phyloP scores from a whole-genome alignment of 192 early-diverging fungal species.

The Coemansia sp. region DNA sequence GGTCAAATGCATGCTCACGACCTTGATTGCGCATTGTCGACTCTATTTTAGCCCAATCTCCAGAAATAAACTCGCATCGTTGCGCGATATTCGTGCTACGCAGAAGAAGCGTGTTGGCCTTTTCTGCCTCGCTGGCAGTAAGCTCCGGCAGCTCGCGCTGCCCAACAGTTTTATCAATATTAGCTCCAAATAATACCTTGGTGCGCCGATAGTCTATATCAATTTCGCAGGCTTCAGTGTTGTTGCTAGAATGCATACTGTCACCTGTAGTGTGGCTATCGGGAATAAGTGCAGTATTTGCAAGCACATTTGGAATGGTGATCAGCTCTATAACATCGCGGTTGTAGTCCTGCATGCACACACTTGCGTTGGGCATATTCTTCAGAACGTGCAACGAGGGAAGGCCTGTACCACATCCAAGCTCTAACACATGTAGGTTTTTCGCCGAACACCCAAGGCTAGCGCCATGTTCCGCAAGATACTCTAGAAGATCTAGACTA shows the following conservation, averaged over 20 bases:
- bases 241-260: slow-evolving; percentile 32
- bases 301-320: slow-evolving; percentile 87
- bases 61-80: slow-evolving; percentile 62
- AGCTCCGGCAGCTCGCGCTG: slow-evolving; percentile 40
- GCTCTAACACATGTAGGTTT: slow-evolving; percentile 49
- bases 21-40: slow-evolving; percentile 45
- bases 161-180: slow-evolving; percentile 38
- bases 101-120: slow-evolving; percentile 29
- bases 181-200: slow-evolving; percentile 31
- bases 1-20: slow-evolving; percentile 61
- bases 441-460: neutral
- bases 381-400: slow-evolving; percentile 79
- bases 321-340: slow-evolving; percentile 80
- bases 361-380: slow-evolving; percentile 41
- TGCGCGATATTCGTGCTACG: slow-evolving; percentile 9
- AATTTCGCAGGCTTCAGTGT: slow-evolving; percentile 45
- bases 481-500: slow-evolving; percentile 79
- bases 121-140: slow-evolving; percentile 36
- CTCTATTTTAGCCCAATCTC: slow-evolving; percentile 65
- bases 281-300: slow-evolving; percentile 66
- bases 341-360: slow-evolving; percentile 95
- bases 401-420: slow-evolving; percentile 87
- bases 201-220: slow-evolving; percentile 49
- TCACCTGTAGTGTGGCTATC: slow-evolving; percentile 61
- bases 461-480: slow-evolving; percentile 55